Base-by-base conservation (phyloP, 2,329 filamentous ascomycete genomes). In the Botrytis squamosa region DNA sequence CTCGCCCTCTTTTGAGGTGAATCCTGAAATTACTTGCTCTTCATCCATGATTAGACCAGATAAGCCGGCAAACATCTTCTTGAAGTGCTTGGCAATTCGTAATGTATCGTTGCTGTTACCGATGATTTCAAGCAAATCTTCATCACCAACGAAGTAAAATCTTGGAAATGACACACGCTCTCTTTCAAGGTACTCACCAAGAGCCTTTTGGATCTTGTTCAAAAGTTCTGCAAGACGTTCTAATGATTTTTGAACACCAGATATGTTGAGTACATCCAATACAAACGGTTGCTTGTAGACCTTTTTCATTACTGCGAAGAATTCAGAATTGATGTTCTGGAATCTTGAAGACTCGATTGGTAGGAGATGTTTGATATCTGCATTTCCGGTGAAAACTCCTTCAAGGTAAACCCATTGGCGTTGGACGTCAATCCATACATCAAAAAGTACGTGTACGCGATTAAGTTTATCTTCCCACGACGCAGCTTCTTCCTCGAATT, bases 401-500 rank as follows among this genome's bases (percentile, higher is more conserved):
- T 99, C 97, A 8, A 99, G 89, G 82, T 99, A 99, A 12, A 99
- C 96, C 96, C 96, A 99, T 84, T 99, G 96, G 75, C 97, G 92
- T 83, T 99, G 96, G n/a, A 99, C 97, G 83, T 99, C 97, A 79
- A 99, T 99, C 97, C 97, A 99, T 25, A 99, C 95, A 82, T 99
- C 96, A 80, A 99, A 99, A 16, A 99, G 88, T 25, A 99, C 94
- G 81, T 99, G 96, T 3, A 99, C 94, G 64, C 96, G 91, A 82
- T 98, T 99, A 40, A 99, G 88, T 82, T 97, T 97, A 84, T 99
- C 97, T 83, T 99, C 97, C 96, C 96, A 99, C 1, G 92, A 89
- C 0, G 94, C 92, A 10, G 97, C 97, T 79, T 99, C 96, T 79
- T 99, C 96, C 82, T 99, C 96, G 76, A 99, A 99, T 80, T 98